Evolutionary conservation across 108 stramenopile species (phyloP).

Genomic region (Epipyxis sp.): DNA sequence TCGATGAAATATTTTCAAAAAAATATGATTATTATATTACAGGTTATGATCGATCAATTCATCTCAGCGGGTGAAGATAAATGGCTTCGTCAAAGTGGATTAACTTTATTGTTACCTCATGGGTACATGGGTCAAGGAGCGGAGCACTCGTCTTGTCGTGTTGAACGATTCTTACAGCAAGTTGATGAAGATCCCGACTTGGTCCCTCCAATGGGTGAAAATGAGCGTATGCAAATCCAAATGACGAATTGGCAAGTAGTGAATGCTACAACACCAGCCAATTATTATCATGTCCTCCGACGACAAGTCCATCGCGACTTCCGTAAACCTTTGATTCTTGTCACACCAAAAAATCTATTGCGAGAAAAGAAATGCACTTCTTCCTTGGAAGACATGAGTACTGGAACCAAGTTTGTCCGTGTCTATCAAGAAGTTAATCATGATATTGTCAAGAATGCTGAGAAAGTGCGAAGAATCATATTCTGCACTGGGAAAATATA

Average conservation of each 20-base stretch:
- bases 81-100: constrained; percentile 93
- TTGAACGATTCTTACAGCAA: constrained; percentile 94
- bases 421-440: constrained; percentile 73
- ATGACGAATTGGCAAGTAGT: constrained; percentile 93
- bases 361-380: constrained; percentile 80
- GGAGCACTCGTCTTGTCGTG: constrained; percentile 93
- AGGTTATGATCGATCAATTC: constrained; percentile 96
- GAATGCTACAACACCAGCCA: constrained; percentile 95
- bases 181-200: constrained; percentile 91
- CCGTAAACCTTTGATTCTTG: constrained; percentile 96
- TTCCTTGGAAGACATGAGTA: constrained; percentile 81
- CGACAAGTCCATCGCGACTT: constrained; percentile 95
- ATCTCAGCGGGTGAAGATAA: constrained; percentile 96
- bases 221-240: constrained; percentile 90
- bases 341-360: constrained; percentile 92
- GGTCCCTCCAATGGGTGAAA: constrained; percentile 77
- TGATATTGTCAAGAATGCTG: constrained; percentile 67
- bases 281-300: constrained; percentile 97
- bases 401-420: constrained; percentile 80
- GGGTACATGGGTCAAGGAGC: constrained; percentile 99
- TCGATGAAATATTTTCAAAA: no score
- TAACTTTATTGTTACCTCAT: constrained; percentile 90
- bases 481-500: constrained; percentile 96
- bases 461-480: constrained; percentile 76
- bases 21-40: no score